Evolutionary conservation across 169 alveolate genomes (phyloP).

Genomic region (Cryptosporidium ryanae): DNA sequence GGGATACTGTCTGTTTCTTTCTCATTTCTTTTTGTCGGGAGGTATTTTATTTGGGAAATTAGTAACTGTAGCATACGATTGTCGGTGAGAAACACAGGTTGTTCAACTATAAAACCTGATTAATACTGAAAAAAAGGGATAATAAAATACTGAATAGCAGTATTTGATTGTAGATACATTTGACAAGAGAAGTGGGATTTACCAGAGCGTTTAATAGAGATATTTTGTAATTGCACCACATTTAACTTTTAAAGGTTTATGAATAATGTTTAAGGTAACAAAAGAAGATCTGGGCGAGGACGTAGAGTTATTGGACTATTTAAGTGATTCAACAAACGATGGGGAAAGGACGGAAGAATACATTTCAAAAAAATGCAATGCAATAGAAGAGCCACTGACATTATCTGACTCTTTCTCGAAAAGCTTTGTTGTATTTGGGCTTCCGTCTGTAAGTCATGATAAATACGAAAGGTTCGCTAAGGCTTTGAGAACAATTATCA

Average conservation of each 20-base stretch:
- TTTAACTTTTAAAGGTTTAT: constrained; percentile 8
- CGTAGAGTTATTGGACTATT: constrained; percentile 75
- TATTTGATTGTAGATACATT: background rate
- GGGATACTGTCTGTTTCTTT: no score
- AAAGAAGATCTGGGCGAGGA: constrained; percentile 78
- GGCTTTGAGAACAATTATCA: constrained; percentile 80
- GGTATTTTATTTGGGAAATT: no score
- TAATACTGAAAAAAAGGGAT: background rate
- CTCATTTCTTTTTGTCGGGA: no score
- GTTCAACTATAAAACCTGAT: no score
- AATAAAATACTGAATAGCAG: background rate
- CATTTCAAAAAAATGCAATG: constrained; percentile 76
- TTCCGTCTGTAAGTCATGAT: constrained; percentile 80
- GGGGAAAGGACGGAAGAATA: constrained; percentile 81
- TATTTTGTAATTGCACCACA: background rate
- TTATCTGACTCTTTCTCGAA: constrained; percentile 77
- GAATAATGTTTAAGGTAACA: constrained; percentile 76
- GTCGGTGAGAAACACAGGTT: no score
- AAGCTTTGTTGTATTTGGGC: constrained; percentile 79
- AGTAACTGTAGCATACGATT: no score
- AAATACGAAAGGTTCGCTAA: constrained; percentile 80
- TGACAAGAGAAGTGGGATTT: background rate
- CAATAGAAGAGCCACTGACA: constrained; percentile 79
- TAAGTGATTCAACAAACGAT: constrained; percentile 83
- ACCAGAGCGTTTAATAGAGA: background rate